Percentiles rank a stretch among this genome's conserved stretches.
These are phyloP conservation scores for Zasmidium angulare DNA, from an alignment of 2,329 filamentous ascomycete genomes.

Conservation along the genomic window DNA sequence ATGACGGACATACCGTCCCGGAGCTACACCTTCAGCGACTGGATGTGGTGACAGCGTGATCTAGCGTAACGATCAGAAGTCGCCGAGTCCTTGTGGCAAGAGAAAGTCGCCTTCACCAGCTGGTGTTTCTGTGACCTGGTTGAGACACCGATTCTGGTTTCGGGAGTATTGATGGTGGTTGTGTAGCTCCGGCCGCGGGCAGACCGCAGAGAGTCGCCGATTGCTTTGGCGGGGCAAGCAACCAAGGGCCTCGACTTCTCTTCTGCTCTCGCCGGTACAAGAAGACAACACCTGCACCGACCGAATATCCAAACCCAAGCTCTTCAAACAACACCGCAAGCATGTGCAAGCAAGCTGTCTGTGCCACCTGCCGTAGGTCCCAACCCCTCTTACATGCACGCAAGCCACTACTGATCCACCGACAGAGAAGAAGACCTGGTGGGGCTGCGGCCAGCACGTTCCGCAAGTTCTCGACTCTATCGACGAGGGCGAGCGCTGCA, in stretches of 20 bases:
- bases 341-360: conserved; percentile 68
- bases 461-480: conserved; percentile 65
- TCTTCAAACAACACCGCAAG: conserved; percentile 6
- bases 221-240: background rate
- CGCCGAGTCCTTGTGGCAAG: no score
- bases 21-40: no score
- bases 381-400: conserved; percentile 1
- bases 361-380: conserved; percentile 61
- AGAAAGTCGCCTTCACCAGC: no score
- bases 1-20: no score
- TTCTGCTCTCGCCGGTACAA: background rate
- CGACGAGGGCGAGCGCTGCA: conserved; percentile 61
- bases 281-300: background rate
- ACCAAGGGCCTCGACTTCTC: background rate
- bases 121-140: no score
- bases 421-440: conserved; percentile 36
- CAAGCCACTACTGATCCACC: conserved; percentile 8
- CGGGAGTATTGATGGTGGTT: no score
- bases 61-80: no score
- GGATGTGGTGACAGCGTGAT: no score
- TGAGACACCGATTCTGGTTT: no score
- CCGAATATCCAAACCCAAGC: background rate
- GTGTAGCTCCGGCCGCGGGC: no score
- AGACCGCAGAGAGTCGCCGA: background rate
- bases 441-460: conserved; percentile 39